phyloP scores from a whole-genome alignment of 352 stramenopile genomes.

The Pythium biforme region DNA sequence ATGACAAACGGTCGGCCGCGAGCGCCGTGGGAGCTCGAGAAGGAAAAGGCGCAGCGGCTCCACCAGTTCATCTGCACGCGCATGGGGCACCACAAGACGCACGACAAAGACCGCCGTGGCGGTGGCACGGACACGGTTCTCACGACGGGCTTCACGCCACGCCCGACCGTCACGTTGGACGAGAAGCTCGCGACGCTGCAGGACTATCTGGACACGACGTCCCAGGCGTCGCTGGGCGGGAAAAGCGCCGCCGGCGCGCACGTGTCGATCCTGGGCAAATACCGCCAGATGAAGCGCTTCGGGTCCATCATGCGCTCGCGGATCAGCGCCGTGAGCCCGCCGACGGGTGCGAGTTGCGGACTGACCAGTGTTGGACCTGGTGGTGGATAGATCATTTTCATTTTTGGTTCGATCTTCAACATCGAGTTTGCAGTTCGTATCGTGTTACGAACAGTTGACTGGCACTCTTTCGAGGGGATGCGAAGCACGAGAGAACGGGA shows the following conservation, averaged over 20 bases:
- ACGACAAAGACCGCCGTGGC: constrained; percentile 32
- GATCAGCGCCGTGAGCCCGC: constrained; percentile 5
- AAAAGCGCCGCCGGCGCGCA: constrained; percentile 19
- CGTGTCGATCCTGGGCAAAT: constrained; percentile 46
- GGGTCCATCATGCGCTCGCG: constrained; percentile 50
- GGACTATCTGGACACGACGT: constrained; percentile 50
- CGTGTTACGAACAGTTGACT: too few relatives aligned
- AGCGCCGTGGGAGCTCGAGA: constrained; percentile 44
- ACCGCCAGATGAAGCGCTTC: constrained; percentile 65
- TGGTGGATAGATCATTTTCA: too few relatives aligned
- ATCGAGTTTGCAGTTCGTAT: too few relatives aligned
- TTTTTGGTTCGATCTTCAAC: too few relatives aligned
- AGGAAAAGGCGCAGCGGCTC: constrained; percentile 47
- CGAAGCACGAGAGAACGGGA: too few relatives aligned
- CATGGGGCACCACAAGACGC: constrained; percentile 35
- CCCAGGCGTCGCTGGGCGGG: constrained; percentile 10
- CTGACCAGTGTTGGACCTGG: neutral
- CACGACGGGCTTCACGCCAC: constrained; percentile 46
- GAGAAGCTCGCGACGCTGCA: constrained; percentile 66
- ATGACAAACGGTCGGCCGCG: neutral
- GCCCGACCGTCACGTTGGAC: constrained; percentile 41
- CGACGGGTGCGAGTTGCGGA: neutral
- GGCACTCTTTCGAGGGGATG: too few relatives aligned
- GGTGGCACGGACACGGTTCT: constrained; percentile 13
- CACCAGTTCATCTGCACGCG: constrained; percentile 66